Conservation (phyloP, 352 stramenopile species). For the Phytophthora podocarpi region DNA sequence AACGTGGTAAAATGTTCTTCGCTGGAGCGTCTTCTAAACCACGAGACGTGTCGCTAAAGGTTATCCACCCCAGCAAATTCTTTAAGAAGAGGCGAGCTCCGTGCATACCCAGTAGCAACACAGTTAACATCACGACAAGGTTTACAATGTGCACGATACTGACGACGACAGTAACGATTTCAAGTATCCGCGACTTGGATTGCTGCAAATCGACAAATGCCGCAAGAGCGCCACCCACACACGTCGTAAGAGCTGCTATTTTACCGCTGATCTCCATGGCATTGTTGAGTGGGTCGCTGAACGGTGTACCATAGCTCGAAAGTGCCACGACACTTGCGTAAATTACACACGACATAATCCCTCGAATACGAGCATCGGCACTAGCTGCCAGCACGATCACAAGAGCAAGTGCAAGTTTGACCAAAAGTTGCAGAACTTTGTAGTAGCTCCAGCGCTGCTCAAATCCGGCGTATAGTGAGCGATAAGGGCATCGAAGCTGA, state of each 20-base stretch:
- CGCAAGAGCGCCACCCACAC: constrained; percentile 33
- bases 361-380: constrained; percentile 18
- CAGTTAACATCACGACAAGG: constrained; percentile 41
- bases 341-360: constrained; percentile 26
- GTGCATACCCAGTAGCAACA: constrained; percentile 45
- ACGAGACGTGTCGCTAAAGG: constrained; percentile 52
- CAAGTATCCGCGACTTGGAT: constrained; percentile 10
- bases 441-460: constrained; percentile 58
- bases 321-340: constrained; percentile 38
- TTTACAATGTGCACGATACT: constrained; percentile 54
- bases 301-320: constrained; percentile 48
- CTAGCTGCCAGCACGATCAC: constrained; percentile 33
- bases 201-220: constrained; percentile 24
- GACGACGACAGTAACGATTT: constrained; percentile 37
- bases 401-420: constrained; percentile 49
- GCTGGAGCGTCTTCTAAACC: constrained; percentile 37
- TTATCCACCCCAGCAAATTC: constrained; percentile 45
- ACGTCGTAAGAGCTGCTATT: constrained; percentile 39
- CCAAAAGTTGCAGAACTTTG: constrained; percentile 51
- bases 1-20: constrained; percentile 32
- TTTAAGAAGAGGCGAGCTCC: constrained; percentile 40
- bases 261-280: constrained; percentile 56
- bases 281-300: constrained; percentile 55
- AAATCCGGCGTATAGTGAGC: constrained; percentile 56
- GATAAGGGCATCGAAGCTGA: constrained; percentile 54